These are phyloP conservation scores for Blepharisma stoltei DNA, from an alignment of 73 alveolate genomes.

Conservation along the genomic window DNA sequence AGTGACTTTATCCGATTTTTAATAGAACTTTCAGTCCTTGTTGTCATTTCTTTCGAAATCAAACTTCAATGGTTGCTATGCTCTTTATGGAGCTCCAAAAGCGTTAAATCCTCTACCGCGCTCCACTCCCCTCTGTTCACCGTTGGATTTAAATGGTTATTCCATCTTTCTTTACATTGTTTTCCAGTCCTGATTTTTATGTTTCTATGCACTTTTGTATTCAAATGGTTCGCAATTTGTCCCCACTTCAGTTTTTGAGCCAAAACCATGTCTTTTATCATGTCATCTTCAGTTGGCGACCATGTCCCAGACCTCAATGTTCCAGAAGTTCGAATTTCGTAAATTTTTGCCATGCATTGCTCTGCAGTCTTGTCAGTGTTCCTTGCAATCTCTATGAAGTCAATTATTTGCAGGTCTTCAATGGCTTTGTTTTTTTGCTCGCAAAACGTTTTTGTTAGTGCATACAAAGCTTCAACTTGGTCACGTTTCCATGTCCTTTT, in stretches of 20 bases:
- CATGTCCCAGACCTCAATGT: constrained; percentile 27
- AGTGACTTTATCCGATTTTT: constrained; percentile 60
- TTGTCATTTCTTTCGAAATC: constrained; percentile 58
- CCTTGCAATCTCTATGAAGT: not conserved
- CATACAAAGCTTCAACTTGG: constrained; percentile 5
- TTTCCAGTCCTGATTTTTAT: constrained; percentile 64
- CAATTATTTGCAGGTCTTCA: not conserved
- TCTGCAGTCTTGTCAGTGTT: not conserved
- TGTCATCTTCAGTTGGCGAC: constrained; percentile 43
- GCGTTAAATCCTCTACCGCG: constrained; percentile 64
- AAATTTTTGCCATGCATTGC: constrained; percentile 21
- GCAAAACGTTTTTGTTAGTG: not conserved
- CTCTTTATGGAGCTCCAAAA: constrained; percentile 61
- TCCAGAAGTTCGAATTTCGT: not conserved
- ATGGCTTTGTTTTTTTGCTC: not conserved
- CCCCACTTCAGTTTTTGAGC: constrained; percentile 45
- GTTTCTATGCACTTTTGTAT: constrained; percentile 23
- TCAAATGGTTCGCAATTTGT: constrained; percentile 43
- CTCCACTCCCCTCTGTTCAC: constrained; percentile 72
- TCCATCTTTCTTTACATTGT: constrained; percentile 86
- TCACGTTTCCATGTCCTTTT: constrained; percentile 12
- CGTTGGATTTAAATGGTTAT: constrained; percentile 71
- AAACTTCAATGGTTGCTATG: constrained; percentile 81
- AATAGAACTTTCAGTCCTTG: constrained; percentile 82
- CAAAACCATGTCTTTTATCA: constrained; percentile 27